Evolutionary conservation across 2,329 filamentous ascomycete species (phyloP), one percentile per base, ranked within the genome.

Genomic region (Cercospora janseana): DNA sequence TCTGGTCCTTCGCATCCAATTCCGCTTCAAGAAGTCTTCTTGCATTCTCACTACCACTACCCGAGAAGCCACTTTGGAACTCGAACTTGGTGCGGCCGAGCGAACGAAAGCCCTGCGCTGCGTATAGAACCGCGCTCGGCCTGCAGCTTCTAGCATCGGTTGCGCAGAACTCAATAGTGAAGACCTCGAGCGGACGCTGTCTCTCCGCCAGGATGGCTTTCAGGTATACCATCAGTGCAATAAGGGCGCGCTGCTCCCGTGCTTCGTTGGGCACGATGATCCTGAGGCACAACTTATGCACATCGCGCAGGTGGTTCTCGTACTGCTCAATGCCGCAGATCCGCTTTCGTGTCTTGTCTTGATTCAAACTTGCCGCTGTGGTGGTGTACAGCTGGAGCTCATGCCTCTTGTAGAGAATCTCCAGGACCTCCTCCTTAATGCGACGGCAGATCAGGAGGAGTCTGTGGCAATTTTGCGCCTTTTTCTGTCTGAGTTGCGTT

Each of bases 11-110:
- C 29, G 34, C 6, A 3, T 29, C 4, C 2, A 5, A 32, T 27
- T 16, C 5, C 16, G 13, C 16, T 44, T 18, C 23, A 43, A 37
- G 42, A 54, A 26, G 13, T 32, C 37, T 12, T 49, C 21, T 32
- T 4, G 48, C 42, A 34, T n/a, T 26, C 47, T 54, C 48, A 23
- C 28, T 44, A 4, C 38, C 43, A 12, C 32, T 23, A 10, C 43
- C 48, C 10, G 38, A 46, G 26, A 54, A 54, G 1, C 51, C 51
- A 16, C 51, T 45, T 13, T 54, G 51, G 18, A 54, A 51, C 9
- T 46, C 27, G 20, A 55, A 55, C 3, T 20, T 41, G 13, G 49
- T 45, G 4, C 20, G 38, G 8, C 18, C 27, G 16, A 52, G 13
- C 6, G 38, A 35, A 23, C 44, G 43, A 29, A 55, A 46, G 9